Evolutionary conservation across 345 rosid genomes (phyloP), one percentile per base, ranked within the genome.

Genomic region (Heritiera littoralis): DNA sequence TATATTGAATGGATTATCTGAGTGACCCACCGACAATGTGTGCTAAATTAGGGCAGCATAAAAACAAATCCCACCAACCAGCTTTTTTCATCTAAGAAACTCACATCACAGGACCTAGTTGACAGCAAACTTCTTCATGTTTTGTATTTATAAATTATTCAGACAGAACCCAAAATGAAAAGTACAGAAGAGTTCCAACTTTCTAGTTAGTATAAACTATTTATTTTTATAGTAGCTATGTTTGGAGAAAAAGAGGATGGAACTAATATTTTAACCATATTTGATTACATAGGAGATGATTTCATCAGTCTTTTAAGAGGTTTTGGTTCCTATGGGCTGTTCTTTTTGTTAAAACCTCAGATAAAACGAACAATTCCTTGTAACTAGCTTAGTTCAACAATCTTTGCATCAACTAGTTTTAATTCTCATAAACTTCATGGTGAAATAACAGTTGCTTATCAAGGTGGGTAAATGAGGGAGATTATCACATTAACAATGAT

Each of bases 11-110:
- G 75, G 41, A 52, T 28, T 70, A 51, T 14, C 59, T 2, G 54
- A 65, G 40, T 70, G 77, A 55, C 82, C 80, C 79, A 74, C 87
- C 75, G 79, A 72, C 84, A 75, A 69, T 4, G 46, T 77, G 77
- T 81, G 82, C 67, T 81, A 80, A 82, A 78, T 52, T 41, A 77
- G 20, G 75, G 58, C 76, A 59, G 64, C 66, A 65, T 52, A 38
- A 75, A 41, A 63, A 59, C 79, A 82, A 70, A 66, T 35, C 77
- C 32, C 79, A 77, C 59, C 77, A 78, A 74, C 66, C 60, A 14
- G n/a, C 2, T n/a, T 41, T 10, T 38, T 20, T 32, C 17, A 14
- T 52, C 23, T 35, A 52, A 72, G 30, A 54, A 72, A 72, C 48
- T 35, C 65, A 55, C 49, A 55, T 73, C 35, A 74, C 51, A 73